These are phyloP conservation scores for Marasmius tenuissimus DNA, from an alignment of 1,284 basidiomycete genomes.

Conservation along the genomic window DNA sequence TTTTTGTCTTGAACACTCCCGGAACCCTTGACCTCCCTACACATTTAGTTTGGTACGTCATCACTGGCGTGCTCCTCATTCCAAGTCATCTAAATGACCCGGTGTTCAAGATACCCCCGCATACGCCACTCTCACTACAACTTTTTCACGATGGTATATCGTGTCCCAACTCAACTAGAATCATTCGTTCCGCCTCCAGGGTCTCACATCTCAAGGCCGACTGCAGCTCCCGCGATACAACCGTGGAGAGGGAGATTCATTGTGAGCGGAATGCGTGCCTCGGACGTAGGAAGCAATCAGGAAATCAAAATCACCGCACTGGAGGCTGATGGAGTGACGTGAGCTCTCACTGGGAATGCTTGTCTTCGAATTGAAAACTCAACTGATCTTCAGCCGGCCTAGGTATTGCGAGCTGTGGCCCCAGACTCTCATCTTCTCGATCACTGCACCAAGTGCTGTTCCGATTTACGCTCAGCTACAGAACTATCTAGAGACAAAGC, in stretches of 20 bases:
- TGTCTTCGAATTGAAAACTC: background rate
- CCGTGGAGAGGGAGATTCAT: slow-evolving; percentile 59
- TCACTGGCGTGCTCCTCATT: background rate
- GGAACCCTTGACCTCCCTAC: background rate
- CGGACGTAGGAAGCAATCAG: slow-evolving; percentile 44
- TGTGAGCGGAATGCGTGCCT: slow-evolving; percentile 44
- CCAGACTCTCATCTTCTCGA: slow-evolving; percentile 15
- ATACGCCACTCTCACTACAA: background rate
- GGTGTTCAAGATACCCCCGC: background rate
- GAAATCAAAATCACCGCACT: slow-evolving; percentile 59
- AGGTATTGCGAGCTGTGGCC: slow-evolving; percentile 31
- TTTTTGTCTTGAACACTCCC: too few species aligned
- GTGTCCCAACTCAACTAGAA: slow-evolving; percentile 59
- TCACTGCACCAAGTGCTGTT: slow-evolving; percentile 14
- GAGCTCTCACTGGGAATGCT: slow-evolving; percentile 25
- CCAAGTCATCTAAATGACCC: too few species aligned
- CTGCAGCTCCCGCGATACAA: background rate
- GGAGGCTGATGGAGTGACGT: slow-evolving; percentile 69
- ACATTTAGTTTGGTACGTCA: background rate
- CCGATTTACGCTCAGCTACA: slow-evolving; percentile 12
- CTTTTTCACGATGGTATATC: slow-evolving; percentile 47
- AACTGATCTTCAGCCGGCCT: slow-evolving; percentile 11
- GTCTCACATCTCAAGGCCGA: slow-evolving; percentile 1
- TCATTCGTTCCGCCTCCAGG: slow-evolving; percentile 53
- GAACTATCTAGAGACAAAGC: slow-evolving; percentile 13